Evolutionary conservation across 495 filamentous ascomycete genomes (phyloP).

Genomic region (Aspergillus funiculosus): DNA sequence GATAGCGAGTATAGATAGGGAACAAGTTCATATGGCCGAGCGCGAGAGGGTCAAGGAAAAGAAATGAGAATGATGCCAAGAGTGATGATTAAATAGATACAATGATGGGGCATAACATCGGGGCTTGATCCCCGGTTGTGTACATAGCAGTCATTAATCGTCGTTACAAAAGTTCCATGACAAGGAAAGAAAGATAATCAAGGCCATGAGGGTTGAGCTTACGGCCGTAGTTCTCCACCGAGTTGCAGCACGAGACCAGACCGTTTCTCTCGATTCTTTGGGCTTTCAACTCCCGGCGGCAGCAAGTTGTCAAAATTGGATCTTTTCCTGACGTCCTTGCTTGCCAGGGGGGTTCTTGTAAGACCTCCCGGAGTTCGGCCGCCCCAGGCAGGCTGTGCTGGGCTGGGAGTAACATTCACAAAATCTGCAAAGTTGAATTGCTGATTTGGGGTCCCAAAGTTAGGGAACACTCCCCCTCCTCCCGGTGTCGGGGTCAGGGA

Average conservation of each 20-base stretch:
- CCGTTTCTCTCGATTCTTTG: slow-evolving; percentile 28
- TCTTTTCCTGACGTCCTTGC: slow-evolving; percentile 48
- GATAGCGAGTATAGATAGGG: slow-evolving; percentile 8
- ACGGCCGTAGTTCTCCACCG: slow-evolving; percentile 40
- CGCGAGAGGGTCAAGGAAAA: not conserved
- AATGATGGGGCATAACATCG: slow-evolving; percentile 20
- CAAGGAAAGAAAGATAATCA: not conserved
- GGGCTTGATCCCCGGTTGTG: slow-evolving; percentile 10
- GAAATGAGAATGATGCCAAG: not conserved
- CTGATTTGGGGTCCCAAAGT: slow-evolving; percentile 53
- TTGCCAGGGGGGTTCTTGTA: slow-evolving; percentile 54
- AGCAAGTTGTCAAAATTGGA: slow-evolving; percentile 64
- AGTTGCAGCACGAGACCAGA: slow-evolving; percentile 36
- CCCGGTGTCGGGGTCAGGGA: slow-evolving; percentile 70
- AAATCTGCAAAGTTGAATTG: slow-evolving; percentile 96
- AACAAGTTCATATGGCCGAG: not conserved
- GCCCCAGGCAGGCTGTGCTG: slow-evolving; percentile 78
- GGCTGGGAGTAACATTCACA: slow-evolving; percentile 92
- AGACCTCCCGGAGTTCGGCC: slow-evolving; percentile 49
- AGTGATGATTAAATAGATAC: slow-evolving; percentile 14
- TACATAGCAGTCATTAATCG: slow-evolving; percentile 34
- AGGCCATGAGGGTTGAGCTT: not conserved
- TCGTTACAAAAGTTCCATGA: slow-evolving; percentile 19
- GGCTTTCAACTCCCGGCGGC: slow-evolving; percentile 44
- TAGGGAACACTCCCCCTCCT: slow-evolving; percentile 52